These are phyloP conservation scores for Cardiospermum halicacabum DNA, from an alignment of 345 rosid genomes.

Conservation along the genomic window DNA sequence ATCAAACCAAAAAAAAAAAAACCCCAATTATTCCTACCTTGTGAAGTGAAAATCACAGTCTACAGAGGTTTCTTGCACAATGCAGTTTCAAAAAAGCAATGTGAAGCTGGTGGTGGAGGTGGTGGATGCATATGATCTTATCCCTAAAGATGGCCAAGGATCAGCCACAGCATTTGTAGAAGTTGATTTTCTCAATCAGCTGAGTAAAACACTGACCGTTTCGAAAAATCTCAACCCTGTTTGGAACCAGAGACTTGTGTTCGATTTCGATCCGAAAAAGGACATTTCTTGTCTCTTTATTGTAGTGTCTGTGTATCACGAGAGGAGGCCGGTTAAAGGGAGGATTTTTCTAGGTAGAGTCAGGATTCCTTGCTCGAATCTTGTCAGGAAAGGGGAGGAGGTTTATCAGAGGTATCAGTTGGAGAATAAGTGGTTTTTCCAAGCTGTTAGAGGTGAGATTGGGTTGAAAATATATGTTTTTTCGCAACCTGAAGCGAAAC, in stretches of 20 bases:
- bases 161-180: slow-evolving; percentile 49
- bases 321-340: slow-evolving; percentile 38
- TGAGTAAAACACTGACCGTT: slow-evolving; percentile 45
- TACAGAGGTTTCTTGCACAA: slow-evolving; percentile 35
- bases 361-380: slow-evolving; percentile 35
- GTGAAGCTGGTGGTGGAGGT: slow-evolving; percentile 42
- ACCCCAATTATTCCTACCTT: slow-evolving; percentile 8
- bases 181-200: slow-evolving; percentile 44
- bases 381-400: slow-evolving; percentile 46
- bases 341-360: slow-evolving; percentile 45
- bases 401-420: slow-evolving; percentile 41
- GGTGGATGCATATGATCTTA: slow-evolving; percentile 51
- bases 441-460: slow-evolving; percentile 51
- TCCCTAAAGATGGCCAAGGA: slow-evolving; percentile 50
- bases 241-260: slow-evolving; percentile 50
- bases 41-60: slow-evolving; percentile 28
- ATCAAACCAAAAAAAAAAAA: slow-evolving; percentile 10
- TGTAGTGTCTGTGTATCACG: slow-evolving; percentile 42
- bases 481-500: slow-evolving; percentile 21
- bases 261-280: slow-evolving; percentile 29
- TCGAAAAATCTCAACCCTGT: slow-evolving; percentile 41
- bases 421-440: slow-evolving; percentile 40
- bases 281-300: slow-evolving; percentile 24
- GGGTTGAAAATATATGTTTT: slow-evolving; percentile 41
- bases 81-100: slow-evolving; percentile 30